Conservation (phyloP, 1,284 basidiomycete genomes). For the Malassezia sympodialis region DNA sequence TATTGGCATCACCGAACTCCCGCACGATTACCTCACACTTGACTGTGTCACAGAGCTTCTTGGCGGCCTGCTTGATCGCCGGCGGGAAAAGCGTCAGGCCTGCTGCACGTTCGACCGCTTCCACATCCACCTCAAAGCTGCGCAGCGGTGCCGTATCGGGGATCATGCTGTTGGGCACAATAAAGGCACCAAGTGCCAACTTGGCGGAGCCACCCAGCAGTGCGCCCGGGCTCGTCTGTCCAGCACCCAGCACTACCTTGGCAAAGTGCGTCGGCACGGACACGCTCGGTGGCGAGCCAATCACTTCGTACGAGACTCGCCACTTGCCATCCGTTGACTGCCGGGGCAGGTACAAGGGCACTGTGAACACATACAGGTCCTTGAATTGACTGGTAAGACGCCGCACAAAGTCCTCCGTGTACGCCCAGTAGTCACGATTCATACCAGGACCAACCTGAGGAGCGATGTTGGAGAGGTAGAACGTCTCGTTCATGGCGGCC, state of each 20-base stretch:
- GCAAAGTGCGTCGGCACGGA: constrained; percentile 96
- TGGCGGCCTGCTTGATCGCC: constrained; percentile 65
- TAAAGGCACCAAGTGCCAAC: constrained; percentile 37
- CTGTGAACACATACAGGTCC: constrained; percentile 93
- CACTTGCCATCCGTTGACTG: constrained; percentile 79
- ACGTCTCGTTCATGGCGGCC: constrained; percentile 93
- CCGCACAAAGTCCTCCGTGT: constrained; percentile 78
- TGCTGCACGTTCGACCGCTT: constrained; percentile 79
- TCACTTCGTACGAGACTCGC: constrained; percentile 77
- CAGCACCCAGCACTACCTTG: constrained; percentile 70
- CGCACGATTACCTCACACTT: constrained; percentile 38
- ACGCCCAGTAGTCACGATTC: constrained; percentile 74
- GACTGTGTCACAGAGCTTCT: constrained; percentile 63
- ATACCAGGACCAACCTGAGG: constrained; percentile 96
- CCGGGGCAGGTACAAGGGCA: constrained; percentile 89
- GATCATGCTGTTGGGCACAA: constrained; percentile 45
- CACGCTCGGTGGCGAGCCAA: constrained; percentile 78
- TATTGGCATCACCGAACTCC: constrained; percentile 26
- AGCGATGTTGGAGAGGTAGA: constrained; percentile 86
- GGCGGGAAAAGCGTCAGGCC: constrained; percentile 82
- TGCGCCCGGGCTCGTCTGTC: constrained; percentile 48
- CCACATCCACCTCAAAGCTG: constrained; percentile 52
- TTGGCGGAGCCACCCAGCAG: not conserved
- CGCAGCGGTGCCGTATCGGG: constrained; percentile 39
- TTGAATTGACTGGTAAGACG: constrained; percentile 72